Evolutionary conservation across 208 protist genomes (phyloP).

Genomic region (Leishmania arabica): DNA sequence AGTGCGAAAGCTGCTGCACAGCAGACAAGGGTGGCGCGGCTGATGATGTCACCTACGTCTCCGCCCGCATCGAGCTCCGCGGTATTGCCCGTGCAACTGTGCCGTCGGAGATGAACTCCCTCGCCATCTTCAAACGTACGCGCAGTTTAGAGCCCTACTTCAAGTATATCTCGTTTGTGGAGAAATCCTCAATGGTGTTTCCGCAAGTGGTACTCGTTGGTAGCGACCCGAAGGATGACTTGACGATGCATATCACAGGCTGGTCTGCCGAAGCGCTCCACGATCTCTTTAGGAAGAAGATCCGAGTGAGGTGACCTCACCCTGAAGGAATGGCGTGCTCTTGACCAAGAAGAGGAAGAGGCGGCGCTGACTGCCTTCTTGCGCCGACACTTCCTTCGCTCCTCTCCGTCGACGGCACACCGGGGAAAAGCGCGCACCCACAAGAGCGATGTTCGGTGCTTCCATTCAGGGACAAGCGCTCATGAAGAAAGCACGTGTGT

Average conservation of each 20-base stretch:
- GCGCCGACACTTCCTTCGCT: neutral
- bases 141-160: conserved; percentile 27
- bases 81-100: neutral
- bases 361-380: neutral
- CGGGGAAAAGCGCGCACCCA: neutral
- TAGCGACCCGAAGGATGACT: conserved; percentile 10
- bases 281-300: conserved; percentile 39
- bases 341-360: neutral
- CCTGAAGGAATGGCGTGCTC: neutral
- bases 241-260: conserved; percentile 27
- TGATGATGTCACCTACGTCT: conserved; percentile 1
- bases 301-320: conserved; percentile 5
- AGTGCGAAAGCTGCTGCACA: conserved; percentile 63
- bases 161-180: conserved; percentile 9
- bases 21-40: neutral
- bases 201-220: conserved; percentile 32
- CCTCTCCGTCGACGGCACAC: too few relatives aligned
- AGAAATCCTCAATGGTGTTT: conserved; percentile 3
- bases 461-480: too few relatives aligned
- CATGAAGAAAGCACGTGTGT: neutral
- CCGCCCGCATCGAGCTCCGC: conserved; percentile 17
- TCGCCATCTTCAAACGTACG: conserved; percentile 18
- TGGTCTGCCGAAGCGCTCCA: conserved; percentile 43
- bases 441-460: neutral
- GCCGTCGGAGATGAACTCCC: neutral